These are phyloP conservation scores for Penicillium olsonii DNA, from an alignment of 2,329 filamentous ascomycete genomes.

Conservation along the genomic window DNA sequence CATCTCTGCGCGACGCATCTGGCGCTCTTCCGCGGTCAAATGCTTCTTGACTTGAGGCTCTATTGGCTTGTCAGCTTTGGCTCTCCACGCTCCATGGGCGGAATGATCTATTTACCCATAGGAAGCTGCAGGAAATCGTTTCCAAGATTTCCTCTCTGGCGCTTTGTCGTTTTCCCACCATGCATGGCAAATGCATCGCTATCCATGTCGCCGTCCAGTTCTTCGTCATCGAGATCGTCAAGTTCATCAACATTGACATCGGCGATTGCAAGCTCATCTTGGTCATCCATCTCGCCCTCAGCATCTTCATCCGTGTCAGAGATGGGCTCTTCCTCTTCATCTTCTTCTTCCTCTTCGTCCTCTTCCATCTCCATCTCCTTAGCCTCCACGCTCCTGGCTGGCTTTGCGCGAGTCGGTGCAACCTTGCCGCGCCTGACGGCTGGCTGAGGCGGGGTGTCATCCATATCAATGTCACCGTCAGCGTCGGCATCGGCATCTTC, in stretches of 20 bases:
- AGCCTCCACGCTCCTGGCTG: constrained; percentile 48
- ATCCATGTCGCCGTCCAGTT: constrained; percentile 46
- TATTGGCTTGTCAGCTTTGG: constrained; percentile 29
- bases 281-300: constrained; percentile 51
- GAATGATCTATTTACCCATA: constrained; percentile 49
- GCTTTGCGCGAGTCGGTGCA: constrained; percentile 36
- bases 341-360: constrained; percentile 34
- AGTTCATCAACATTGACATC: constrained; percentile 41
- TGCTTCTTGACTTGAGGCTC: constrained; percentile 74
- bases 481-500: constrained; percentile 38
- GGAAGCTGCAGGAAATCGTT: constrained; percentile 56
- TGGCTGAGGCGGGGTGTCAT: constrained; percentile 45
- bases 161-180: constrained; percentile 66
- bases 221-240: constrained; percentile 45
- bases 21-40: constrained; percentile 71
- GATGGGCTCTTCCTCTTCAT: constrained; percentile 52
- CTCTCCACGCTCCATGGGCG: background rate
- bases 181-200: constrained; percentile 53
- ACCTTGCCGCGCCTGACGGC: constrained; percentile 41
- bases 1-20: constrained; percentile 73
- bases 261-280: constrained; percentile 48
- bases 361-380: constrained; percentile 48
- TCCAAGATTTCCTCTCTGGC: constrained; percentile 64
- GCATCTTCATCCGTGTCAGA: constrained; percentile 50
- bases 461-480: constrained; percentile 47